A percentile compares a stretch with the other conserved stretches of the same genome.
These are phyloP conservation scores for Pythium sukuiense DNA, from an alignment of 352 stramenopile genomes.

Conservation along the genomic window DNA sequence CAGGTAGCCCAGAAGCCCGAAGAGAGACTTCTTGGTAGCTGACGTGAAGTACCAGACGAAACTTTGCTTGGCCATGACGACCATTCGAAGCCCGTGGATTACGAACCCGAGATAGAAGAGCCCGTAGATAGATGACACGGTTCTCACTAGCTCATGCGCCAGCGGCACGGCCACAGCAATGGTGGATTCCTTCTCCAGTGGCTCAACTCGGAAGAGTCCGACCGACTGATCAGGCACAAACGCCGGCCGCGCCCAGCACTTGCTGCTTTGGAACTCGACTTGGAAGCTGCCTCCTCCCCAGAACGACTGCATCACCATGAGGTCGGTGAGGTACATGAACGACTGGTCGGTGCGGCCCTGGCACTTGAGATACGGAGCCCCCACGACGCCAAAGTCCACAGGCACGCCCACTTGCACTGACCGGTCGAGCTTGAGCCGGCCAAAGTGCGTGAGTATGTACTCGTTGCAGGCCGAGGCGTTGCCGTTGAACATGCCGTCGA, in stretches of 20 bases:
- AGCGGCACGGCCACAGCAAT: conserved; percentile 18
- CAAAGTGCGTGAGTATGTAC: conserved; percentile 38
- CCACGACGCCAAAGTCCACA: conserved; percentile 30
- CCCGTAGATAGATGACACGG: conserved; percentile 26
- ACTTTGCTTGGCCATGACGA: neutral
- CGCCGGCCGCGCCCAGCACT: conserved; percentile 28
- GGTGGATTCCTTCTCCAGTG: conserved; percentile 16
- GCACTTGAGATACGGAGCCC: conserved; percentile 34
- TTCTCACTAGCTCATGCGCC: conserved; percentile 22
- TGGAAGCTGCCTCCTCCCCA: conserved; percentile 38
- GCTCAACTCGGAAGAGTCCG: conserved; percentile 27
- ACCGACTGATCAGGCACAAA: conserved; percentile 12
- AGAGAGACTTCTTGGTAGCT: neutral
- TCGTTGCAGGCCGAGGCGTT: conserved; percentile 30
- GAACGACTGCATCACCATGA: conserved; percentile 34
- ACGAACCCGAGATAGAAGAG: conserved; percentile 35
- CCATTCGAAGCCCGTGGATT: conserved; percentile 11
- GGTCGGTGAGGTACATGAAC: conserved; percentile 37
- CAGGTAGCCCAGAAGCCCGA: neutral
- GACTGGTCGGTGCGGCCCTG: conserved; percentile 9
- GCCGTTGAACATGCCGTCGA: neutral
- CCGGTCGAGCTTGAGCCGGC: conserved; percentile 21
- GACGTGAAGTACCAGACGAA: conserved; percentile 24
- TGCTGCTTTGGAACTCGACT: conserved; percentile 40
- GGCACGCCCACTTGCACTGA: conserved; percentile 28